phyloP scores from a whole-genome alignment of 2,329 filamentous ascomycete species.

The Neurospora sp. region DNA sequence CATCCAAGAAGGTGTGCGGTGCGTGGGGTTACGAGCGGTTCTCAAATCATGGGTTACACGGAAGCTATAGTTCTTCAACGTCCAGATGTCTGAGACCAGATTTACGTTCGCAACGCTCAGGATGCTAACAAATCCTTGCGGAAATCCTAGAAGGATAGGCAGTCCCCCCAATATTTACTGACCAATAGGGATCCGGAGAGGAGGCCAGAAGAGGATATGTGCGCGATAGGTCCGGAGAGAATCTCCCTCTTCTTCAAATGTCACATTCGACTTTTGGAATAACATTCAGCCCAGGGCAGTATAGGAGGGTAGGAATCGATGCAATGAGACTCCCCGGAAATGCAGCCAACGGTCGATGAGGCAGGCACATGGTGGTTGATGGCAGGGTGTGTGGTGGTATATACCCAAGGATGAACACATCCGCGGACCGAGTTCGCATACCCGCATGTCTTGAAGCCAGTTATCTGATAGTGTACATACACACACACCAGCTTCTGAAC shows the following conservation, averaged over 20 bases:
- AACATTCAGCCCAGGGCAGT: not conserved
- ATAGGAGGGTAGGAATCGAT: not conserved
- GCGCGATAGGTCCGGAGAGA: conserved; percentile 1
- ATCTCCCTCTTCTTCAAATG: not conserved
- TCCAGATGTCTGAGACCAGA: not conserved
- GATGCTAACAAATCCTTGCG: not conserved
- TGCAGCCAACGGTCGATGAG: not conserved
- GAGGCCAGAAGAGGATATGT: not conserved
- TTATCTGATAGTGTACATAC: not conserved
- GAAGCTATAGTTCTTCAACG: not conserved
- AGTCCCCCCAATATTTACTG: not conserved
- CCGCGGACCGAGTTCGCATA: not conserved
- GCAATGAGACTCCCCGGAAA: not conserved
- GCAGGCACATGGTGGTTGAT: not conserved
- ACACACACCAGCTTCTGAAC: not conserved
- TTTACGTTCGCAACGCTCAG: not conserved
- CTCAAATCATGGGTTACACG: not conserved
- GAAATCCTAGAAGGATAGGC: not conserved
- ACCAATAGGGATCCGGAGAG: not conserved
- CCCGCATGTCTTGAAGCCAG: not conserved
- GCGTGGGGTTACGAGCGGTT: not conserved
- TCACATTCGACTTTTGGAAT: not conserved
- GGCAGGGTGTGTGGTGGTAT: not conserved
- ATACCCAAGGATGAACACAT: not conserved
- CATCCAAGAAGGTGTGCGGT: not conserved